These are phyloP conservation scores for Leptographium procerum DNA, from an alignment of 2,329 filamentous ascomycete genomes.

Conservation along the genomic window DNA sequence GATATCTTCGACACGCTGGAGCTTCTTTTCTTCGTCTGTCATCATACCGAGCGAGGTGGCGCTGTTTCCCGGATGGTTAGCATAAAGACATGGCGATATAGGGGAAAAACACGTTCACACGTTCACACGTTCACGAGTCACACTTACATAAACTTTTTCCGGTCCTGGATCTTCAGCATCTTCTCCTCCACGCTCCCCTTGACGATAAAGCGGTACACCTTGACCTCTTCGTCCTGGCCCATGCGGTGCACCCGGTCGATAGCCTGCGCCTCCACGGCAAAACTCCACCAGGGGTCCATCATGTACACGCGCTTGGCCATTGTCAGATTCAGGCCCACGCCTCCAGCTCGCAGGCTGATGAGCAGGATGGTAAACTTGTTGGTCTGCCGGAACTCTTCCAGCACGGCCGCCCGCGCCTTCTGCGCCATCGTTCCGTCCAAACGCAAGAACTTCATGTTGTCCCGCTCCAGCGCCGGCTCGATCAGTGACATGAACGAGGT, in stretches of 20 bases:
- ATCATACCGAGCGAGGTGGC: conserved; percentile 94
- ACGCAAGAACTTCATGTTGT: conserved; percentile 69
- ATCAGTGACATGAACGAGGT: conserved; percentile 93
- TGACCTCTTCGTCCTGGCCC: conserved; percentile 80
- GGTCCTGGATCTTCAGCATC: conserved; percentile 86
- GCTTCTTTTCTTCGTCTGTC: conserved; percentile 82
- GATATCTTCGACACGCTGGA: conserved; percentile 86
- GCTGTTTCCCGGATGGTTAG: conserved; percentile 31
- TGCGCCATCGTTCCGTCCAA: conserved; percentile 88
- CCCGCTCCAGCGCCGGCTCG: conserved; percentile 61
- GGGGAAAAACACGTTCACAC: too few relatives aligned
- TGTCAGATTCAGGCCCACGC: conserved; percentile 87
- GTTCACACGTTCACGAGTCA: neutral
- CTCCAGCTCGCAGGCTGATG: conserved; percentile 77
- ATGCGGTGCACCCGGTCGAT: conserved; percentile 97
- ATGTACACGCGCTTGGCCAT: conserved; percentile 84
- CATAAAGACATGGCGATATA: too few relatives aligned
- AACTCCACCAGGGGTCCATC: conserved; percentile 99
- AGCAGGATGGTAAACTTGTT: conserved; percentile 62
- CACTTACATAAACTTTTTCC: conserved; percentile 90
- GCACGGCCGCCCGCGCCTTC: conserved; percentile 66
- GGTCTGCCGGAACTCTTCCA: conserved; percentile 57
- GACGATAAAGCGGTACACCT: conserved; percentile 79
- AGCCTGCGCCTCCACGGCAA: conserved; percentile 89
- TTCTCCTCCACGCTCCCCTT: conserved; percentile 86